Evolutionary conservation across 805 yeast species (phyloP).

Genomic region (Schwanniomyces polymorphus): DNA sequence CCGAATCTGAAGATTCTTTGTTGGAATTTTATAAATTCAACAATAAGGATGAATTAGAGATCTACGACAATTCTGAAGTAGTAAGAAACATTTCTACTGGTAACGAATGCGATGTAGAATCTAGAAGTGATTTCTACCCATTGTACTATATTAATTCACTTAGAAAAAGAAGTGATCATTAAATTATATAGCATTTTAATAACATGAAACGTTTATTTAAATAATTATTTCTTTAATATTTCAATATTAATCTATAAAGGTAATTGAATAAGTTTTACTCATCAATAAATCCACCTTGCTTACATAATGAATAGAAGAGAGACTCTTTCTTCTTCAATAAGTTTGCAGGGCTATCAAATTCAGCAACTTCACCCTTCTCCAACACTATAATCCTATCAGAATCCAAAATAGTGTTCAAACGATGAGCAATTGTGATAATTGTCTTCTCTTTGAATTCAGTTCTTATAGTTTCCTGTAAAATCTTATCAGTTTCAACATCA

Average conservation of each 20-base stretch:
- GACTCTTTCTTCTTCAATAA: slow-evolving; percentile 67
- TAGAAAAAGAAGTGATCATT: slow-evolving; percentile 67
- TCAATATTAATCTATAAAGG: background rate
- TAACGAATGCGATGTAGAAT: slow-evolving; percentile 31
- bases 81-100: slow-evolving; percentile 19
- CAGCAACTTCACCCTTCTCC: slow-evolving; percentile 73
- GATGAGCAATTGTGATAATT: slow-evolving; percentile 80
- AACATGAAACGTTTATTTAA: background rate
- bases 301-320: slow-evolving; percentile 75
- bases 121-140: slow-evolving; percentile 43
- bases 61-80: slow-evolving; percentile 11
- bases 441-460: slow-evolving; percentile 74
- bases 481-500: slow-evolving; percentile 79
- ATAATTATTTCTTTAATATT: background rate
- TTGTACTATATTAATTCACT: slow-evolving; percentile 49
- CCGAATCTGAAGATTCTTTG: slow-evolving; percentile 24
- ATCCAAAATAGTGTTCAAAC: slow-evolving; percentile 80
- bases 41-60: slow-evolving; percentile 16
- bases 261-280: slow-evolving; percentile 2
- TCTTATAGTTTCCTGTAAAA: slow-evolving; percentile 77
- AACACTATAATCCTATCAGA: slow-evolving; percentile 75
- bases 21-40: slow-evolving; percentile 19
- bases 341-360: slow-evolving; percentile 70
- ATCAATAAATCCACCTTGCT: slow-evolving; percentile 70
- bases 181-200: slow-evolving; percentile 7